These are phyloP conservation scores for Rubroshorea leprosula DNA, from an alignment of 345 rosid species.

Conservation along the genomic window DNA sequence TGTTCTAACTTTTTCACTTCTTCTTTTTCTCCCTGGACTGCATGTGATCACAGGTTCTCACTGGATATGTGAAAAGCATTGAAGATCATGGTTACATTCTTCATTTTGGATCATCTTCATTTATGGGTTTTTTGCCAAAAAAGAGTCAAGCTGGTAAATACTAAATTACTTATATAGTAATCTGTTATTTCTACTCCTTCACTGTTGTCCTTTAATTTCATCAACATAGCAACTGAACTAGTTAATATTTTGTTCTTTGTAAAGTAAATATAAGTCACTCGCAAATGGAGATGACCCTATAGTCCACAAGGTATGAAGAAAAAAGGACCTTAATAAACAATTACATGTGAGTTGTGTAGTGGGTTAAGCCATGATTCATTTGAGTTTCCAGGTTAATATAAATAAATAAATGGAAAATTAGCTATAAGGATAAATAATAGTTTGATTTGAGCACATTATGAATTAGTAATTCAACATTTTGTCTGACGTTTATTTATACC, in stretches of 20 bases:
- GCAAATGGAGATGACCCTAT: no score
- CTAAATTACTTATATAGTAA: background rate
- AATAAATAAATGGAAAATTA: no score
- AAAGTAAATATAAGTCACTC: no score
- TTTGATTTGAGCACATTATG: no score
- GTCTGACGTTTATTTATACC: no score
- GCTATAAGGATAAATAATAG: no score
- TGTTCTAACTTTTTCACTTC: background rate
- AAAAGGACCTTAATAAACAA: no score
- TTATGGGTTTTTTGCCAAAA: conserved; percentile 72
- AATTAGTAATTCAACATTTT: no score
- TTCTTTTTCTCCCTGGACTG: conserved; percentile 2
- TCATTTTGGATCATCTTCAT: conserved; percentile 74
- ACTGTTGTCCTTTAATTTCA: background rate
- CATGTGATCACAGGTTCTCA: conserved; percentile 49
- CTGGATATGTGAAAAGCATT: conserved; percentile 71
- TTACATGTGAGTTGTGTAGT: no score
- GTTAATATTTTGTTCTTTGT: background rate
- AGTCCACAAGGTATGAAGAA: no score
- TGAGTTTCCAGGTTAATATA: background rate
- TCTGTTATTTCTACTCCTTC: conserved; percentile 2
- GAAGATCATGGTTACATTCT: conserved; percentile 99
- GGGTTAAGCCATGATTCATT: background rate
- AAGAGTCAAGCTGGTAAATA: conserved; percentile 44
- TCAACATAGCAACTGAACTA: background rate